Base-by-base conservation (phyloP, 1,284 basidiomycete genomes). In the Boletellus sp. region DNA sequence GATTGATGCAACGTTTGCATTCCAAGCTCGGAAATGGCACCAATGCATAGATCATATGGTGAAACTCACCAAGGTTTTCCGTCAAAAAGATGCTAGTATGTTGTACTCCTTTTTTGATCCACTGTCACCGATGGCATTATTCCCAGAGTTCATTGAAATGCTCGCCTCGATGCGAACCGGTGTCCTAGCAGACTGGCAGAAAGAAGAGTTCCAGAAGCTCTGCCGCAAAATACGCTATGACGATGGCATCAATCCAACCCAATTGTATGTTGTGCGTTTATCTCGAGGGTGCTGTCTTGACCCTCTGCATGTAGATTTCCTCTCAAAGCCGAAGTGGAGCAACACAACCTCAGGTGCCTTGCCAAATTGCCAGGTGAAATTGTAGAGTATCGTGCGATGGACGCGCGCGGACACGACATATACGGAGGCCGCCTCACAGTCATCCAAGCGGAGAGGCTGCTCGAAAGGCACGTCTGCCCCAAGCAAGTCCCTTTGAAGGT, bases 151-250 rank as follows among this genome's bases (percentile, higher is more conserved):
- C 62, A 75, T 89, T 46, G 74, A 83, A 49, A 88, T 89, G 82
- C 75, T 89, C 40, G 86, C 86, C 60, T 78, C 81, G 42, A 85
- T 89, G 83, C 77, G 86, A 26, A 81, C 79, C 43, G 86, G 86
- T 0, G 60, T 60, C 3, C 62, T 87, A 8, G 58, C 58, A 44
- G 59, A 57, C 47, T 57, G 64, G 53, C 67, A 65, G 18, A 61
- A 70, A 13, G 40, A 61, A 0, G 61, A 68, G 4, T 83, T 86
- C 44, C 72, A 73, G 47, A 55, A 61, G 8, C 72, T 78, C 22
- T 77, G 79, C 61, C 71, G 76, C 24, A 44, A 57, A 1, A 70
- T 89, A 6, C 57, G 62, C 4, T 77, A 78, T 54, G 61, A 66
- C 18, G 83, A 85, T 60, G 81, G 76, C 2, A 77, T 86, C 46